Base-by-base conservation (phyloP, 495 filamentous ascomycete genomes). In the Aspergillus haitiensis region DNA sequence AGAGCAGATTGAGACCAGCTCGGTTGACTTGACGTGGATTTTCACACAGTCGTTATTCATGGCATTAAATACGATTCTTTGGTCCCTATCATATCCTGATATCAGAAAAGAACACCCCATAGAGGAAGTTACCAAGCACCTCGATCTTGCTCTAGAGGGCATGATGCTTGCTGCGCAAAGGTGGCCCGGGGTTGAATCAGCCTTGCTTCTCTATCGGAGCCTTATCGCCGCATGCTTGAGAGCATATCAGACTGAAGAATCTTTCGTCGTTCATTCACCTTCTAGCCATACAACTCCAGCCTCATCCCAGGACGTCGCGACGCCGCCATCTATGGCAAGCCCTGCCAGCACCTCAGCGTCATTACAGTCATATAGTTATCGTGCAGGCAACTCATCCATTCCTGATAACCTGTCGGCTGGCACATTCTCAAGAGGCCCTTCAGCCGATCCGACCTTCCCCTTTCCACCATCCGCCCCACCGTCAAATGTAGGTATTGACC, bases 101-200 rank as follows among this genome's bases (percentile, higher is more conserved):
- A 84, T 97, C 47, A 88, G 93, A 21, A 78, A 77, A 47, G 73
- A 82, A 31, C 85, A 96, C 70, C 65, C 75, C 12, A 82, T 83
- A 27, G 86, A 89, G 40, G 85, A 92, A 64, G 84, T 95, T 10
- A 84, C 91, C 67, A 74, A 81, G 32, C 80, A 90, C 56, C 79
- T 95, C 18, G 78, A 86, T 31, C 81, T 83, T 36, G 89, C 89
- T 5, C 68, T 96, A 34, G 87, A 93, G 55, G 84, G 86, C 12
- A 88, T 98, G 52, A 74, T 82, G 18, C 82, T 84, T 48, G 87
- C 90, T 53, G 86, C 88, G 2, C 86, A 91, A 64, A 82, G 90
- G 31, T 96, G 93, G 93, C 93, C 93, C 0, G 93, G 93, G 27
- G 89, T 92, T 9, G 81, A 85, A 51, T 88, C 90, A n/a, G 92